Evolutionary conservation across 169 alveolate species (phyloP).

Genomic region (Perkinsus chesapeaki): DNA sequence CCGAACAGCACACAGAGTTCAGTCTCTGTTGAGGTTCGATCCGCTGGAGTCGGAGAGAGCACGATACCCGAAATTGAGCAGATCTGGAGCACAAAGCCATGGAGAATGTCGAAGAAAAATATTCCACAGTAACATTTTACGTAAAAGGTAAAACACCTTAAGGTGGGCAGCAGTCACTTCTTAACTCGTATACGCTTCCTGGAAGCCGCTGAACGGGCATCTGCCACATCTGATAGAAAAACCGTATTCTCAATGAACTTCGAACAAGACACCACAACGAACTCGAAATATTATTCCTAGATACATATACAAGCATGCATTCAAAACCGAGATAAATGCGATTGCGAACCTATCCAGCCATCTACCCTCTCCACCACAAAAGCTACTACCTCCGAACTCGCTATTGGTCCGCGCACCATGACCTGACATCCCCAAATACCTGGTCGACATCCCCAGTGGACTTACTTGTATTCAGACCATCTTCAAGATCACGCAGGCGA

Average conservation of each 20-base stretch:
- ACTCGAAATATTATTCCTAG: not conserved
- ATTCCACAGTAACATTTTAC: not conserved
- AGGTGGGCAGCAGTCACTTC: not conserved
- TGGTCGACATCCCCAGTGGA: not conserved
- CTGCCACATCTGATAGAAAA: not conserved
- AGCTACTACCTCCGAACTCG: not conserved
- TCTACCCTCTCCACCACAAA: not conserved
- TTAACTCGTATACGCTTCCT: not conserved
- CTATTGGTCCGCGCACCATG: not conserved
- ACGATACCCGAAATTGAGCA: too few species aligned
- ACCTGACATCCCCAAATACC: not conserved
- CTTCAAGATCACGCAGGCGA: not conserved
- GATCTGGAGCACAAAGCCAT: too few species aligned
- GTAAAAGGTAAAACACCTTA: not conserved
- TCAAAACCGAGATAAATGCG: not conserved
- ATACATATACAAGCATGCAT: not conserved
- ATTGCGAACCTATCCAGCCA: not conserved
- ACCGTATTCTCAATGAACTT: not conserved
- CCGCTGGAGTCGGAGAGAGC: too few species aligned
- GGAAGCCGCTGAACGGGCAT: not conserved
- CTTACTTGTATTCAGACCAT: not conserved
- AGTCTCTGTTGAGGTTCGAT: too few species aligned
- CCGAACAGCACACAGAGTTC: too few species aligned
- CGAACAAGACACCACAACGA: not conserved
- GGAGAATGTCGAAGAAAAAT: too few species aligned